Base-by-base conservation (phyloP, 129 eudicot genomes). In the Flaveria ramosissima region DNA sequence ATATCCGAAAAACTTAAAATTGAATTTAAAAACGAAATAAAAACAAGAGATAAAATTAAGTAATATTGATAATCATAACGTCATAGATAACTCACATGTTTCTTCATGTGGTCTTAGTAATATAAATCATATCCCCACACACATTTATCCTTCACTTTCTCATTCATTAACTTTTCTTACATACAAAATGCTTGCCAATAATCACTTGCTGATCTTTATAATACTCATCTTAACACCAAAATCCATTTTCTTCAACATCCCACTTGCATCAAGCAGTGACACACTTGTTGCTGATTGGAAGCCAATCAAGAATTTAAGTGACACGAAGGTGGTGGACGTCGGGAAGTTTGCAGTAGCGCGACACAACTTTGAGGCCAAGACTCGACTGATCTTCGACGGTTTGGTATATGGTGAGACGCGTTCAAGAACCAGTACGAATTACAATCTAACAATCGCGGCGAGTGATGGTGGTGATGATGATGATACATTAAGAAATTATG, bases 311-410 rank as follows among this genome's bases (percentile, higher is more conserved):
- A 74, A 74, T 21, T 60, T 74, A 57, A 60, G 59, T 1, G 26
- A 74, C 70, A 74, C 70, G 45, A 59, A 42, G 43, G 70, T 60
- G 56, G 78, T 74, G 68, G 78, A 74, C 4, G 51, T 61, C 17
- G 78, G 57, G 41, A 74, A 74, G 52, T 74, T 74, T 45, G 70
- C 78, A 74, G 70, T 74, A 59, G 78, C 78, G 59, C 60, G 78
- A 60, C 78, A 74, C 78, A 74, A 74, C 78, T 74, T 59, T 11
- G 45, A 74, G 69, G 78, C 68, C 78, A 74, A 74, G 43, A 74
- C 45, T 23, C 78, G 43, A 26, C 57, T 74, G 7, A 24, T 46
- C 59, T 74, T 60, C 9, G 43, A 60, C 7, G n/a, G 24, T 60
- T 74, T 74, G 78, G 78, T 74, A 23, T 17, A 74, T 9, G 78